These are phyloP conservation scores for Boletus subparvulus DNA, from an alignment of 768 basidiomycete species.

Conservation along the genomic window DNA sequence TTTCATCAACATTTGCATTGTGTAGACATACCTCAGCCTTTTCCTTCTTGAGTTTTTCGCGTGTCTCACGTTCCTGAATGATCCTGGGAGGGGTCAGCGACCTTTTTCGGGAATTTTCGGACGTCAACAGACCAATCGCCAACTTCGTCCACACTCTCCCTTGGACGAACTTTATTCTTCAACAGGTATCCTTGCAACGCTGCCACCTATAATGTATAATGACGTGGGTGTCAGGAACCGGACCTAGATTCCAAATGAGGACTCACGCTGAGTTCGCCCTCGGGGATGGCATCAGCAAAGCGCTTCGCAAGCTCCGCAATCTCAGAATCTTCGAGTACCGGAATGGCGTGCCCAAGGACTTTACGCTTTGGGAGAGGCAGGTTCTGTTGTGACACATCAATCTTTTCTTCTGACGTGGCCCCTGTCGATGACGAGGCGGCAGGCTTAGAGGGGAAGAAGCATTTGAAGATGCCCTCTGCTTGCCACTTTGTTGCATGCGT, in stretches of 20 bases:
- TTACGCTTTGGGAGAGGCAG: constrained; percentile 69
- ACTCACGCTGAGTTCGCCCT: constrained; percentile 83
- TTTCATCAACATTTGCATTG: background rate
- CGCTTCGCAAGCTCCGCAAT: constrained; percentile 75
- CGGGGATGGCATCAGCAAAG: constrained; percentile 81
- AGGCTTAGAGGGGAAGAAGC: constrained; percentile 79
- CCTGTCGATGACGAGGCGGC: constrained; percentile 8
- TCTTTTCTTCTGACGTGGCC: constrained; percentile 17
- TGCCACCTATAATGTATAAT: constrained; percentile 61
- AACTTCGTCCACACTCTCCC: constrained; percentile 80
- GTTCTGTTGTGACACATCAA: constrained; percentile 63
- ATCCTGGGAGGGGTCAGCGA: constrained; percentile 39
- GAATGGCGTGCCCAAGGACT: constrained; percentile 53
- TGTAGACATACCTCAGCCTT: constrained; percentile 48
- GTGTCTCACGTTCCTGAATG: constrained; percentile 75
- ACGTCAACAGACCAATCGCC: constrained; percentile 55
- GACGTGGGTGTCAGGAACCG: background rate
- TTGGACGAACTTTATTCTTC: constrained; percentile 88
- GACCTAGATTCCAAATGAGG: background rate
- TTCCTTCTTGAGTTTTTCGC: constrained; percentile 84
- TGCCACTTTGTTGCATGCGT: constrained; percentile 91
- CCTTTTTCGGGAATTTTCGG: constrained; percentile 4
- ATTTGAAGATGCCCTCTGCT: constrained; percentile 90
- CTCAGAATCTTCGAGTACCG: constrained; percentile 72
- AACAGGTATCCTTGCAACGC: constrained; percentile 82